These are phyloP conservation scores for Lachnellula subtilissima DNA, from an alignment of 2,329 filamentous ascomycete genomes.

Conservation along the genomic window DNA sequence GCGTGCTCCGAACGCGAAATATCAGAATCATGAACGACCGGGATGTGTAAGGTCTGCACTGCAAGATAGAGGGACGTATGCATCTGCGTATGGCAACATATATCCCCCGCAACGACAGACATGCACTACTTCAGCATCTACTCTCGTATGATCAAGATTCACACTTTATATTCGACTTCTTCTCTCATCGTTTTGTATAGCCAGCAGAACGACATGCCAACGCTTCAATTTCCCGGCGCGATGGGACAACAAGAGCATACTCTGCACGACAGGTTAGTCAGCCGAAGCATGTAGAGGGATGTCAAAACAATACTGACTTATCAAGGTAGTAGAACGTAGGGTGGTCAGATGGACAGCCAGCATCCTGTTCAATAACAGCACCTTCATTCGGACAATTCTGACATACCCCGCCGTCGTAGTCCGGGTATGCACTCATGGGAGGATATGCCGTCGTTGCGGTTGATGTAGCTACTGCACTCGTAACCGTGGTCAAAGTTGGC, in stretches of 20 bases:
- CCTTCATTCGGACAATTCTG: not conserved
- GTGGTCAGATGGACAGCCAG: not conserved
- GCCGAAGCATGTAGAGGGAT: not conserved
- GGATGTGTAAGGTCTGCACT: too few species aligned
- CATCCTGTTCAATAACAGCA: not conserved
- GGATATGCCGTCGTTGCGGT: not conserved
- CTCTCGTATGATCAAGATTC: too few species aligned
- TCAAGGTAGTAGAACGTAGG: conserved; percentile 2
- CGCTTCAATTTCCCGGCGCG: not conserved
- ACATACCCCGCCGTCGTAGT: not conserved
- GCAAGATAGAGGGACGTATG: too few species aligned
- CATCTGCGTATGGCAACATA: too few species aligned
- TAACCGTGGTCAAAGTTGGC: not conserved
- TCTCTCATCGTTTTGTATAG: too few species aligned
- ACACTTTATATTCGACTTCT: too few species aligned
- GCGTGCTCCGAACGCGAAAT: too few species aligned
- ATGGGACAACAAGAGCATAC: not conserved
- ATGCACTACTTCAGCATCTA: too few species aligned
- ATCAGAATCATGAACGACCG: too few species aligned
- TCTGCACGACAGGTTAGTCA: not conserved
- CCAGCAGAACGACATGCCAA: too few species aligned
- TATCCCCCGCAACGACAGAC: too few species aligned
- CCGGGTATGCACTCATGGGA: not conserved
- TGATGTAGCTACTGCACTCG: not conserved
- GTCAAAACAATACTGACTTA: not conserved